Conservation (phyloP, 2,329 filamentous ascomycete genomes). For the Cladophialophora carrionii region DNA sequence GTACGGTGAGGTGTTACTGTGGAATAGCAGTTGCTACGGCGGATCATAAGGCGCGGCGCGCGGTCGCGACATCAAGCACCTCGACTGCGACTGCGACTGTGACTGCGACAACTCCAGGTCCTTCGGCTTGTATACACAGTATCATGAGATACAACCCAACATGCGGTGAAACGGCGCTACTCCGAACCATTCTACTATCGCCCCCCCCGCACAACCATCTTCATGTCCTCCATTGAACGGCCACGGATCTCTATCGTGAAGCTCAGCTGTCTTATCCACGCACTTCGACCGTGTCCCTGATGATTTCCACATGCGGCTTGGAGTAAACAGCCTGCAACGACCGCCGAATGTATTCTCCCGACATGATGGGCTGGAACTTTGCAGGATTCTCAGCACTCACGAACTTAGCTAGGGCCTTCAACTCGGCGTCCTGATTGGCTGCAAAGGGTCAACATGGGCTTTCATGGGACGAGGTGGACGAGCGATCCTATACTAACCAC, state of each 20-base stretch:
- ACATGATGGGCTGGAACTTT: slow-evolving; percentile 28
- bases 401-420: slow-evolving; percentile 27
- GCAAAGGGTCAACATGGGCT: neutral
- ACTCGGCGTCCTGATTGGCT: slow-evolving; percentile 31
- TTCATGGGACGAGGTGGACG: no score
- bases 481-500: slow-evolving; percentile 51
- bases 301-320: slow-evolving; percentile 28
- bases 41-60: neutral
- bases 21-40: neutral
- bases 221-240: neutral
- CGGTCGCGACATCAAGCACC: no score
- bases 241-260: neutral
- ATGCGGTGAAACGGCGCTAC: neutral
- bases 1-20: neutral
- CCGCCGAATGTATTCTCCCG: slow-evolving; percentile 30
- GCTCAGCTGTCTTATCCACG: neutral
- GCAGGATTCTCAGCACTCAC: slow-evolving; percentile 27
- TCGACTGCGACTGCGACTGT: neutral
- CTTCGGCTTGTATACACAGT: neutral
- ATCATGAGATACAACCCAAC: neutral
- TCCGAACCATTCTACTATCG: no score
- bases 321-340: slow-evolving; percentile 28
- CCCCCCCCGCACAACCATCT: no score
- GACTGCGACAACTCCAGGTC: neutral
- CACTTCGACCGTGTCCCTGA: slow-evolving; percentile 27